Evolutionary conservation across 139 green algal species (phyloP).

Genomic region (Volvox africanus): DNA sequence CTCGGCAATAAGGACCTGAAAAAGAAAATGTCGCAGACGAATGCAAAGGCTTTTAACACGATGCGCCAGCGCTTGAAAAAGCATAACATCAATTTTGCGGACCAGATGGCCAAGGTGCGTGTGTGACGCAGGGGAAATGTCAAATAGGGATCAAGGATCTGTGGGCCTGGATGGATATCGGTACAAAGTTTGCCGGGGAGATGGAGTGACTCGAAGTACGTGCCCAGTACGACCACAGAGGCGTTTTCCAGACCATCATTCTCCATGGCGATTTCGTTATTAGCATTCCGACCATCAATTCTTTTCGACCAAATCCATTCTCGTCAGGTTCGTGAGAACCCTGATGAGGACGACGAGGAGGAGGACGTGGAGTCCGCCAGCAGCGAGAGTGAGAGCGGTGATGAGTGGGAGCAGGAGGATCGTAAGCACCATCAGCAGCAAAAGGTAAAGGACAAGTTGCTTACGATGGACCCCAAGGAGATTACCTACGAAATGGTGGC

Average conservation of each 20-base stretch:
- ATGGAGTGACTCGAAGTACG: no score
- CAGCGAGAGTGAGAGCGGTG: slow-evolving; percentile 46
- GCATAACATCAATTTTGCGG: slow-evolving; percentile 80
- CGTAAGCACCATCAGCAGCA: slow-evolving; percentile 50
- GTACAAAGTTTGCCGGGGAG: no score
- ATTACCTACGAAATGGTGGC: slow-evolving; percentile 97
- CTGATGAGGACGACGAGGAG: slow-evolving; percentile 78
- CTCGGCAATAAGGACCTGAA: slow-evolving; percentile 89
- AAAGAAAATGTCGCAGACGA: slow-evolving; percentile 96
- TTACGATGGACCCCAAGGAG: slow-evolving; percentile 90
- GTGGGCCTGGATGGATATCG: no score
- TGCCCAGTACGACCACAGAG: no score
- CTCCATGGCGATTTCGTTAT: no score
- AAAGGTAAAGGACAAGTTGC: slow-evolving; percentile 91
- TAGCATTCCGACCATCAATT: background rate
- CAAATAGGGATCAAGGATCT: no score
- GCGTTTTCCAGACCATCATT: no score
- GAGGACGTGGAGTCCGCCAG: slow-evolving; percentile 50
- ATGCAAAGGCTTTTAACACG: slow-evolving; percentile 95
- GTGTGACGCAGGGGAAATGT: no score
- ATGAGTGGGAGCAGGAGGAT: slow-evolving; percentile 68
- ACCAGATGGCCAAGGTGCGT: slow-evolving; percentile 55
- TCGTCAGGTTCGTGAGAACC: slow-evolving; percentile 70
- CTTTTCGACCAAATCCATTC: background rate
- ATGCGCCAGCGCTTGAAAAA: slow-evolving; percentile 99